Percentiles rank a stretch among this genome's conserved stretches.
Conservation (phyloP, 2,329 filamentous ascomycete genomes). For the Ascocoryne sarcoides region DNA sequence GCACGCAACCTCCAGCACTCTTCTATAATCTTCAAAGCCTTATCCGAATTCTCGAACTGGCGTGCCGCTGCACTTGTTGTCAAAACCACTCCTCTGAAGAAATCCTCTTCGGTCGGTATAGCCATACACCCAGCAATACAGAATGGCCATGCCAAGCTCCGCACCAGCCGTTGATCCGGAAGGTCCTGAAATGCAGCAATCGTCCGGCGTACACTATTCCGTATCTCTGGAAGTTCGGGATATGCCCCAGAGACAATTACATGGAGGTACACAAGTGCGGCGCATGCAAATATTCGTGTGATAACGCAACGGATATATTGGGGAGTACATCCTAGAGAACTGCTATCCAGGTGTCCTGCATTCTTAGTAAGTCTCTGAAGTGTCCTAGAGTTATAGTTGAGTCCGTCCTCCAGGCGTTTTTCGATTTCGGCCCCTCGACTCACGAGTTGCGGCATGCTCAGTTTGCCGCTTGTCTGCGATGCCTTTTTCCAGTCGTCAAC, state of each 20-base stretch:
- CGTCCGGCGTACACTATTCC: background rate
- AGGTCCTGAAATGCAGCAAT: background rate
- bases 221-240: background rate
- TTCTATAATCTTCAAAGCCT: background rate
- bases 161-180: background rate
- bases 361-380: background rate
- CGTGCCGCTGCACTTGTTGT: background rate
- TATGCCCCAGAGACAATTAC: conserved; percentile 7
- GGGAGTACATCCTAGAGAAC: background rate
- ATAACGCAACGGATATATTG: conserved; percentile 1
- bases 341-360: background rate
- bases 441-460: conserved; percentile 38
- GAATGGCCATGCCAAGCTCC: background rate
- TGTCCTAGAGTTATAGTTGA: background rate
- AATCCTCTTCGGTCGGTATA: background rate
- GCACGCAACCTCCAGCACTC: background rate
- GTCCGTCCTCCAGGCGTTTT: conserved; percentile 4
- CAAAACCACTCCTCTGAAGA: background rate
- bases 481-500: conserved; percentile 49
- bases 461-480: conserved; percentile 32
- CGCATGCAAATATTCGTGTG: conserved; percentile 9
- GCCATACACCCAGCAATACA: conserved; percentile 1
- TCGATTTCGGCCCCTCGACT: conserved; percentile 28
- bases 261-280: conserved; percentile 14
- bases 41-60: background rate